Percentiles rank a stretch among this genome's conserved stretches.
phyloP scores from a whole-genome alignment of 129 eudicot species.

The Ambrosia artemisiifolia region DNA sequence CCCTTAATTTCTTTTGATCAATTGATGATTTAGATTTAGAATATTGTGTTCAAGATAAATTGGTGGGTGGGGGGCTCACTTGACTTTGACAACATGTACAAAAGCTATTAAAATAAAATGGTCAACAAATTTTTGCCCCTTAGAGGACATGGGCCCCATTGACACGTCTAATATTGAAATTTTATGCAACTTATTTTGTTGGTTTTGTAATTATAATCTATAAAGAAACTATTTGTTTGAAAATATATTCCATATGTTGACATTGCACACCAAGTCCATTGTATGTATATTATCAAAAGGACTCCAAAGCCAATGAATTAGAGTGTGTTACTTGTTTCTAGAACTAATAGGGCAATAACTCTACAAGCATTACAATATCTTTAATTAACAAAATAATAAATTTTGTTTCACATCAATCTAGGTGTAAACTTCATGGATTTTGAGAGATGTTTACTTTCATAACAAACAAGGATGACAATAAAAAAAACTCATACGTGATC shows the following conservation, averaged over 20 bases:
- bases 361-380: neutral
- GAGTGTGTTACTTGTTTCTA: neutral
- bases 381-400: neutral
- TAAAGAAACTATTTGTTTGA: neutral
- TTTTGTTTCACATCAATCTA: neutral
- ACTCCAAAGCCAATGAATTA: neutral
- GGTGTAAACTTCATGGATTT: too few relatives aligned
- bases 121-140: conserved; percentile 29
- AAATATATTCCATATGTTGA: neutral
- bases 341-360: neutral
- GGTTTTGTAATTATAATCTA: neutral
- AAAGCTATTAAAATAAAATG: conserved; percentile 19
- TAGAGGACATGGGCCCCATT: conserved; percentile 18
- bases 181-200: conserved; percentile 24
- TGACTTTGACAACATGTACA: conserved; percentile 39
- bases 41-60: neutral
- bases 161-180: conserved; percentile 29
- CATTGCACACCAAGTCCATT: conserved; percentile 4
- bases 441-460: too few relatives aligned
- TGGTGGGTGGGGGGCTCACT: conserved; percentile 18
- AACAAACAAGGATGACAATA: too few relatives aligned
- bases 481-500: too few relatives aligned
- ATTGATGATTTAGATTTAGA: neutral
- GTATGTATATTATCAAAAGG: conserved; percentile 1
- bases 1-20: neutral